phyloP scores from a whole-genome alignment of 768 basidiomycete species.

The Lentinula edodes region DNA sequence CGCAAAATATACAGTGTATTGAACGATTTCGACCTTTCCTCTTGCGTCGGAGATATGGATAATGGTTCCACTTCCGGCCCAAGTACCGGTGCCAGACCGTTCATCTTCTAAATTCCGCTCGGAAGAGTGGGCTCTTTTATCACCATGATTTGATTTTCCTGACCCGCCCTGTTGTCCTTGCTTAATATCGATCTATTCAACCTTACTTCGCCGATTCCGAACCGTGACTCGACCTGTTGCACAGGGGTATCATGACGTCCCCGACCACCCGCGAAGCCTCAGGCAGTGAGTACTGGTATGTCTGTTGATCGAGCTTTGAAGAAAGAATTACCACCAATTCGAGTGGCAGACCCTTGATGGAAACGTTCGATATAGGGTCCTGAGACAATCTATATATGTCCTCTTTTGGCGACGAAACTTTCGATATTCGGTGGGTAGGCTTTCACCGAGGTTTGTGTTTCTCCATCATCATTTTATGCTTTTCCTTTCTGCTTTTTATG shows the following conservation, averaged over 20 bases:
- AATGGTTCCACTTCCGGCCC: not conserved
- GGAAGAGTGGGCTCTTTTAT: not conserved
- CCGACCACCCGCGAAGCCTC: too few relatives aligned
- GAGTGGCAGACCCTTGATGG: not conserved
- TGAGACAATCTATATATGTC: not conserved
- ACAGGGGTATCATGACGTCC: too few relatives aligned
- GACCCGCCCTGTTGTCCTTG: not conserved
- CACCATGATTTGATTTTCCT: conserved; percentile 1
- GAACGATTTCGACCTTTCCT: conserved; percentile 11
- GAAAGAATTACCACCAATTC: too few relatives aligned
- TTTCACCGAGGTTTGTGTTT: too few relatives aligned
- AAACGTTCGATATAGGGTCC: not conserved
- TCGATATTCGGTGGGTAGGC: not conserved
- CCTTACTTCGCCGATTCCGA: not conserved
- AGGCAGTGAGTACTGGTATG: too few relatives aligned
- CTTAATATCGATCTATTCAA: not conserved
- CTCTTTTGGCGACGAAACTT: not conserved
- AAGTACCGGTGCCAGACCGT: conserved; percentile 4
- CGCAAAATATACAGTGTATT: conserved; percentile 9
- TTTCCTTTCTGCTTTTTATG: too few relatives aligned
- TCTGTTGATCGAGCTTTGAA: too few relatives aligned
- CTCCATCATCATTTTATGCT: too few relatives aligned
- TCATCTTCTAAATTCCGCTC: not conserved
- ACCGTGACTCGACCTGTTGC: not conserved
- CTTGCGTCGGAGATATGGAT: not conserved